Evolutionary conservation across 768 basidiomycete species (phyloP), one percentile per base, ranked within the genome.

Genomic region (Auriscalpium vulgare): DNA sequence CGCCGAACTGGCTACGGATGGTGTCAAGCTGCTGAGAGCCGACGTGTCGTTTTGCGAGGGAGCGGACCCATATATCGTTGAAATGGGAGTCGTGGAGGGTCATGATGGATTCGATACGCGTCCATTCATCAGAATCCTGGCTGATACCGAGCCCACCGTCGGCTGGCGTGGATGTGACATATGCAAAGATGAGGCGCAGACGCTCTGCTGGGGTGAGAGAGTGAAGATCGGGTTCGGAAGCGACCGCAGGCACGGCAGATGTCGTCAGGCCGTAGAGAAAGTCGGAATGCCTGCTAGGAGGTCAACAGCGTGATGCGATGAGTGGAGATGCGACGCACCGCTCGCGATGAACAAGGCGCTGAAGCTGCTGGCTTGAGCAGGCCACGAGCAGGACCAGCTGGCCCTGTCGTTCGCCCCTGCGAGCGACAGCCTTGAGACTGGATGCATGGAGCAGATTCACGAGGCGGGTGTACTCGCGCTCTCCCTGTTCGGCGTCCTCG

Each of bases 121-220:
- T 79, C 91, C 91, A 97, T 52, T 83, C 80, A 13, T 78, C 70
- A 21, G 82, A 75, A 13, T 80, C 82, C 1, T 89, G 85, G 8
- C 84, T 81, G 49, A 97, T 82, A 1, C 90, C 92, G 2, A 95
- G 79, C 5, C 93, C 94, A 10, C 91, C 87, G 52, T 95, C 93
- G n/a, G 74, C 65, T 0, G 77, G 74, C 0, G 80, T 81, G 1
- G 87, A 81, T 3, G 90, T 83, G 57, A 94, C 74, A 66, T 85
- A 87, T 8, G 76, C 66, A 63, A 93, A 76, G 0, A 92, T 78
- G 35, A 92, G 79, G n/a, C 91, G 83, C 19, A 94, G 72, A n/a
- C 87, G 81, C 64, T 93, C 87, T 1, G 90, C 84, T 6, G 87
- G 79, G 0, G 81, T 81, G 34, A 89, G 70, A 0, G 78, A 71